These are phyloP conservation scores for Musa schizocarpa DNA, from an alignment of 176 grass and related monocot species.

Conservation along the genomic window DNA sequence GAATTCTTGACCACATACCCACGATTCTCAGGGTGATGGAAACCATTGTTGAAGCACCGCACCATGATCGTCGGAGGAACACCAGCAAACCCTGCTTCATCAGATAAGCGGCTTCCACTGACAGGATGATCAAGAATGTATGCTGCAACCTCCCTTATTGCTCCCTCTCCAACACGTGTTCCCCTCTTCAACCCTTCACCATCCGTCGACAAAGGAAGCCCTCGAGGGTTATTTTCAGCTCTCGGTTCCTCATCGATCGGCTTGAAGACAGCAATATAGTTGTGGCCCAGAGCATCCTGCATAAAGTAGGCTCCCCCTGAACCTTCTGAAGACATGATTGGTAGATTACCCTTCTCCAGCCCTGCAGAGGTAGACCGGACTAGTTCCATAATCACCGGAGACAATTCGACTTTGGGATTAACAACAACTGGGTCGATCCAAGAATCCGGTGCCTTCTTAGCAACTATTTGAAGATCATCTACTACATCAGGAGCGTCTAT, in stretches of 20 bases:
- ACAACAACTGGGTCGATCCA: conserved; percentile 52
- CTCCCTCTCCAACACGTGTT: conserved; percentile 58
- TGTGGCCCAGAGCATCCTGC: conserved; percentile 42
- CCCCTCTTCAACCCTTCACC: conserved; percentile 79
- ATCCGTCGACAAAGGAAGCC: conserved; percentile 45
- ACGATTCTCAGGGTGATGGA: background rate
- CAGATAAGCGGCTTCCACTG: conserved; percentile 3
- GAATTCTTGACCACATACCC: conserved; percentile 15
- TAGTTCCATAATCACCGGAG: conserved; percentile 40
- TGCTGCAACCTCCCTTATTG: conserved; percentile 70
- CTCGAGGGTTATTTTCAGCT: conserved; percentile 60
- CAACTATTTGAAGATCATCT: conserved; percentile 6
- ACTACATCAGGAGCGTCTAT: conserved; percentile 25
- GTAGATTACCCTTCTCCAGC: conserved; percentile 39
- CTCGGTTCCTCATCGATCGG: conserved; percentile 83
- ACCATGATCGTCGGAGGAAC: conserved; percentile 66
- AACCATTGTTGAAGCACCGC: conserved; percentile 33
- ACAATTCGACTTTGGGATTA: conserved; percentile 34
- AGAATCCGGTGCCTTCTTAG: conserved; percentile 21
- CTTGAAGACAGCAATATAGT: conserved; percentile 66
- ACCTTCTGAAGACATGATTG: conserved; percentile 65
- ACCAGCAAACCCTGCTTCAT: conserved; percentile 44
- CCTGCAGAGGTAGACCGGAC: conserved; percentile 32
- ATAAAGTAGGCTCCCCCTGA: conserved; percentile 74
- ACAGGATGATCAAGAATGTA: conserved; percentile 64